phyloP scores from a whole-genome alignment of 2,329 filamentous ascomycete species.

The Epichloe hybrida region DNA sequence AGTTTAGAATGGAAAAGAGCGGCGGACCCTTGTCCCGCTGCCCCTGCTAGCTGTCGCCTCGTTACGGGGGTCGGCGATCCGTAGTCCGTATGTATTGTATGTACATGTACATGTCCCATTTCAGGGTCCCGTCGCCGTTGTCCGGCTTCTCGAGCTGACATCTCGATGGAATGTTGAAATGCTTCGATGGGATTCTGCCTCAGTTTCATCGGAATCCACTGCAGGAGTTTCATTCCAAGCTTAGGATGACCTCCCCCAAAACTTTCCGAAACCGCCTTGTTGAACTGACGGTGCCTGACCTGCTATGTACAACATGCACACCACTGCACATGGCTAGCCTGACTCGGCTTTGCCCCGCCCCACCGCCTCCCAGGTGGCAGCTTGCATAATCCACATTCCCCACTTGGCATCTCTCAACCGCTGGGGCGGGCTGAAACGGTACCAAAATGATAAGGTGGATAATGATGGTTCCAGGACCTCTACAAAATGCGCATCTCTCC shows the following conservation, averaged over 20 bases:
- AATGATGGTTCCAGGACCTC: no score
- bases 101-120: neutral
- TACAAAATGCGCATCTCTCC: no score
- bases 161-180: neutral
- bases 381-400: neutral
- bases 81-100: neutral
- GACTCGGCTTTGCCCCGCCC: neutral
- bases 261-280: neutral
- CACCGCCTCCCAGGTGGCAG: no score
- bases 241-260: neutral
- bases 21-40: neutral
- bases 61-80: neutral
- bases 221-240: neutral
- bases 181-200: neutral
- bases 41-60: neutral
- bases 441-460: no score
- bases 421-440: conserved; percentile 1
- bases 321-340: neutral
- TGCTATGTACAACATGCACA: no score
- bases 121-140: neutral
- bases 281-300: no score
- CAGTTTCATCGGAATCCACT: neutral
- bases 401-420: conserved; percentile 7
- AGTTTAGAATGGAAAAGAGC: neutral
- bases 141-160: neutral